Evolutionary conservation across 495 filamentous ascomycete species (phyloP).

Genomic region (Hypoxylon lienhwacheense): DNA sequence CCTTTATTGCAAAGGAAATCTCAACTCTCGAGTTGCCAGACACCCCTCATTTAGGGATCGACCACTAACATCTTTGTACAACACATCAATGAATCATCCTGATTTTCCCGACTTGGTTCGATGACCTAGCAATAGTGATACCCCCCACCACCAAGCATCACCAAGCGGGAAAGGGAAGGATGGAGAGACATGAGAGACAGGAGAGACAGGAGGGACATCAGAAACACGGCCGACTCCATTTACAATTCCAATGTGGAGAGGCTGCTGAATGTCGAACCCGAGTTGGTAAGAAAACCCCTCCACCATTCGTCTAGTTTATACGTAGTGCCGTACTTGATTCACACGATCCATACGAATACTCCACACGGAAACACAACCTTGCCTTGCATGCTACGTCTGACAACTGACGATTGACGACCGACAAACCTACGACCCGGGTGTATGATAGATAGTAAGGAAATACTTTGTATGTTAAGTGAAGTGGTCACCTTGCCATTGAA

Average conservation of each 20-base stretch:
- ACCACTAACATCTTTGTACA: conserved; percentile 33
- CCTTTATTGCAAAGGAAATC: conserved; percentile 1
- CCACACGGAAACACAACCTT: conserved; percentile 23
- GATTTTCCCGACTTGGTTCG: conserved; percentile 34
- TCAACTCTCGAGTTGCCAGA: conserved; percentile 31
- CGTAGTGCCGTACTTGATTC: conserved; percentile 18
- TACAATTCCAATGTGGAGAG: too few relatives aligned
- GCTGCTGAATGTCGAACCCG: conserved; percentile 11
- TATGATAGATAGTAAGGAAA: too few relatives aligned
- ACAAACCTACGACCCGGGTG: too few relatives aligned
- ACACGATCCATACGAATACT: conserved; percentile 2
- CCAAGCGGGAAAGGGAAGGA: conserved; percentile 27
- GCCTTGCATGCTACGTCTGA: conserved; percentile 26
- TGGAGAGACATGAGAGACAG: conserved; percentile 3
- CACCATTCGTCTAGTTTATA: conserved; percentile 3
- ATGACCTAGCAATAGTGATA: conserved; percentile 13
- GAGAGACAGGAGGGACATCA: too few relatives aligned
- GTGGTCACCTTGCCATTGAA: conserved; percentile 31
- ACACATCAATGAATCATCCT: conserved; percentile 37
- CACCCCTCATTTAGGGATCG: conserved; percentile 34
- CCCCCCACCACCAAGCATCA: conserved; percentile 23
- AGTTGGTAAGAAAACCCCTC: conserved; percentile 23
- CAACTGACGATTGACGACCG: too few relatives aligned
- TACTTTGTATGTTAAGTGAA: too few relatives aligned
- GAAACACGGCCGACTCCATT: too few relatives aligned